Base-by-base conservation (phyloP, 495 filamentous ascomycete genomes). In the Podospora anserina region DNA sequence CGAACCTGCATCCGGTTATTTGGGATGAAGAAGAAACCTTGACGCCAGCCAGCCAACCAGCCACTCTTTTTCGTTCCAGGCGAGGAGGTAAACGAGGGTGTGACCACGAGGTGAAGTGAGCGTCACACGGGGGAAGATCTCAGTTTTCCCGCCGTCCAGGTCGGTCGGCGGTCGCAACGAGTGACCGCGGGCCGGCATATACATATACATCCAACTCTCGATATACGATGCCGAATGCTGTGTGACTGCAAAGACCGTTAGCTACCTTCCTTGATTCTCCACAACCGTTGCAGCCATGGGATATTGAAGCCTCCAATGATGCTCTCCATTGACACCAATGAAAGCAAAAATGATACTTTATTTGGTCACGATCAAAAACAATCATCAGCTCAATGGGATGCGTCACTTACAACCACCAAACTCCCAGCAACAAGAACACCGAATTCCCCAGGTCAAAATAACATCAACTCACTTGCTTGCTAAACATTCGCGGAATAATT, bases 401-500 rank as follows among this genome's bases (percentile, higher is more conserved):
- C 9, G 6, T 3, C 39, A 49, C 39, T 49, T 49, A 49, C 39
- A 23, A 23, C 23, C 23, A 49, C 39, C 39, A 49, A 49, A 49
- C 39, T 32, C 30, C 30, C 30, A 32, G 30, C 30, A 16, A 16
- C 39, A 13, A 49, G 13, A 49, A 16, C 26, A 28, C n/a, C 61
- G 1, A 63, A 49, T 49, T 19, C 32, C n/a, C 18, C 61, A 63
- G 16, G 1, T 63, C 28, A 28, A 2, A 26, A 61, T 15, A 59
- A 18, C 19, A 6, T 59, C 13, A 15, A 13, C 16, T 13, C n/a
- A n/a, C 16, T 30, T 30, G 7, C 15, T 19, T 58, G 19, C n/a
- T n/a, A 26, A 20, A 27, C 18, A 62, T 63, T 63, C 61, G 32
- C 61, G 61, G 34, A 63, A 63, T 23, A 63, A 63, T 63, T 32